These are phyloP conservation scores for Microglena sp. DNA, from an alignment of 139 green algal genomes.

Conservation along the genomic window DNA sequence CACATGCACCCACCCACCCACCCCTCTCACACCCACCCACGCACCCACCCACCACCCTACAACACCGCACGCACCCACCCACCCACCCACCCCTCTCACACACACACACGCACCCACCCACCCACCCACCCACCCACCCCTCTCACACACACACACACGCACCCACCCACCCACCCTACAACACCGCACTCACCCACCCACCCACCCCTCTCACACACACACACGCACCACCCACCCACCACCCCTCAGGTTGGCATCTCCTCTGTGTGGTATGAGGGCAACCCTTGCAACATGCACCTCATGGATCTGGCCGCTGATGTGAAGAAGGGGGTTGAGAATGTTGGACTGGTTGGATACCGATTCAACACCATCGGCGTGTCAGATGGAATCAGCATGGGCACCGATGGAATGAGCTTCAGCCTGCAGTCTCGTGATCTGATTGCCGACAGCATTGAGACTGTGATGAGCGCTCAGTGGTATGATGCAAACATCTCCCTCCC, in stretches of 20 bases:
- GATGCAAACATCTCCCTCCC: constrained; percentile 42
- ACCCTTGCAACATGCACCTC: constrained; percentile 99
- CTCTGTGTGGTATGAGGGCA: constrained; percentile 97
- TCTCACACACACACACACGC: neutral
- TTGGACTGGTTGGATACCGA: constrained; percentile 81
- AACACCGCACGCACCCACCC: constrained; percentile 12
- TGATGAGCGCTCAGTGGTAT: constrained; percentile 90
- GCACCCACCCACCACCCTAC: neutral
- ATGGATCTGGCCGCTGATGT: constrained; percentile 85
- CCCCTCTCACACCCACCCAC: neutral
- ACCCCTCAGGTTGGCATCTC: constrained; percentile 75
- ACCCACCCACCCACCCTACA: neutral
- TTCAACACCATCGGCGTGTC: constrained; percentile 93
- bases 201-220: neutral
- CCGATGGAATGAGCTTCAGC: constrained; percentile 92
- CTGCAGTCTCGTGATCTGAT: constrained; percentile 41
- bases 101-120: no score
- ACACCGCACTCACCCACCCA: neutral
- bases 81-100: no score
- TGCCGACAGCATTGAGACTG: constrained; percentile 93
- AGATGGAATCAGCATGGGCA: constrained; percentile 98
- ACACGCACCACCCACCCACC: neutral
- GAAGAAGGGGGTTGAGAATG: constrained; percentile 76
- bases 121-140: no score
- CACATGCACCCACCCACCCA: neutral